phyloP scores from a whole-genome alignment of 2,329 filamentous ascomycete species.

The Fonsecaea multimorphosa region DNA sequence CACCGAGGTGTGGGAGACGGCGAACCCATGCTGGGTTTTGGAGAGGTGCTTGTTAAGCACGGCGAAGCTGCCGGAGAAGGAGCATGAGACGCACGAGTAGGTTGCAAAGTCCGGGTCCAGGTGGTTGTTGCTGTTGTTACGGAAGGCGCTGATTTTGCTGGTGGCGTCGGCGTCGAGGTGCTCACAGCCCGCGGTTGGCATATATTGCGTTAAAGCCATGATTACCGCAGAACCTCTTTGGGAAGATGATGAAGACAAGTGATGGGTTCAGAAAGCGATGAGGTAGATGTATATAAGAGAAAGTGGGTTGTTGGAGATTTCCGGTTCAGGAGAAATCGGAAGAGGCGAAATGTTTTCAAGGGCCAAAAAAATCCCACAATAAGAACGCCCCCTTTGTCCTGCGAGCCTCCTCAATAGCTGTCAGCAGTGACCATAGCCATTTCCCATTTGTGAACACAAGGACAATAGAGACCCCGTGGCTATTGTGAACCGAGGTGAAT shows the following conservation, averaged over 20 bases:
- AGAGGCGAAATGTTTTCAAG: background rate
- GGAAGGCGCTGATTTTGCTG: slow-evolving; percentile 32
- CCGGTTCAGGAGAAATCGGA: slow-evolving; percentile 1
- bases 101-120: slow-evolving; percentile 35
- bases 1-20: slow-evolving; percentile 33
- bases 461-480: background rate
- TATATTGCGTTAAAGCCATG: slow-evolving; percentile 31
- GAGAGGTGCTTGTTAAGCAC: slow-evolving; percentile 37
- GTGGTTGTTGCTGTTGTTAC: slow-evolving; percentile 14
- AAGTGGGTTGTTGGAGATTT: background rate
- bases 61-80: slow-evolving; percentile 31
- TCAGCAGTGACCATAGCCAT: background rate
- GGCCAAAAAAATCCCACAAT: background rate
- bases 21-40: slow-evolving; percentile 37
- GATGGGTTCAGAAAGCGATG: background rate
- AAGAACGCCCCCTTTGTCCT: background rate
- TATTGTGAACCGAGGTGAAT: background rate
- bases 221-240: background rate
- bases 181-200: slow-evolving; percentile 39
- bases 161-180: slow-evolving; percentile 34
- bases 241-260: background rate
- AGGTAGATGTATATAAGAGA: background rate
- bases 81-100: slow-evolving; percentile 37
- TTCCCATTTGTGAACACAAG: background rate
- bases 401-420: background rate